A percentile compares a stretch with the other conserved stretches of the same genome.
These are phyloP conservation scores for Fusarium torulosum DNA, from an alignment of 2,329 filamentous ascomycete species.

Conservation along the genomic window DNA sequence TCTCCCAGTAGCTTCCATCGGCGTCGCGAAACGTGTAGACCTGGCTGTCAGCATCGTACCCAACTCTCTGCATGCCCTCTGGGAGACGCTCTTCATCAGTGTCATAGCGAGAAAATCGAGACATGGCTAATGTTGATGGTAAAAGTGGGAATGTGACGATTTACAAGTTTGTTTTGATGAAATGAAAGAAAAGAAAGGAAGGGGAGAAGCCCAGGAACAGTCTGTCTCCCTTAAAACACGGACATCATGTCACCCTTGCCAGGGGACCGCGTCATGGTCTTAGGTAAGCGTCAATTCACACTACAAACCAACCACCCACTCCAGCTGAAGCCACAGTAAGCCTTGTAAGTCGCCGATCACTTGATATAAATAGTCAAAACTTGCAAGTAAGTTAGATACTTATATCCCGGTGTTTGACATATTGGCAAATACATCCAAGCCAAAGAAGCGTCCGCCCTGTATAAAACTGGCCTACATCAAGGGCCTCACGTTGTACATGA, in stretches of 20 bases:
- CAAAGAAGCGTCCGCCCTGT: too few relatives aligned
- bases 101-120: constrained; percentile 59
- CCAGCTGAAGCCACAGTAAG: constrained; percentile 1
- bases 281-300: constrained; percentile 28
- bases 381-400: too few relatives aligned
- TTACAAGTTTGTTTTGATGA: neutral
- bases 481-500: too few relatives aligned
- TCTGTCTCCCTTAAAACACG: constrained; percentile 23
- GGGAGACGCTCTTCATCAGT: constrained; percentile 66
- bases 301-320: neutral
- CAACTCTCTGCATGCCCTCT: constrained; percentile 65
- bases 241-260: constrained; percentile 24
- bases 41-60: constrained; percentile 68
- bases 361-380: too few relatives aligned
- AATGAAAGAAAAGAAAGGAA: neutral
- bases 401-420: too few relatives aligned
- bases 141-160: neutral
- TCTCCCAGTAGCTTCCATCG: constrained; percentile 64
- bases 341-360: neutral
- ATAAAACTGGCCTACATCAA: too few relatives aligned
- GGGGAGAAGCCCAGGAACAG: neutral
- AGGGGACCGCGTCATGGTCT: constrained; percentile 40
- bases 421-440: too few relatives aligned
- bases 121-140: constrained; percentile 49
- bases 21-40: constrained; percentile 65